phyloP scores from a whole-genome alignment of 768 basidiomycete species.

The Xerocomus brunneocitrinus region DNA sequence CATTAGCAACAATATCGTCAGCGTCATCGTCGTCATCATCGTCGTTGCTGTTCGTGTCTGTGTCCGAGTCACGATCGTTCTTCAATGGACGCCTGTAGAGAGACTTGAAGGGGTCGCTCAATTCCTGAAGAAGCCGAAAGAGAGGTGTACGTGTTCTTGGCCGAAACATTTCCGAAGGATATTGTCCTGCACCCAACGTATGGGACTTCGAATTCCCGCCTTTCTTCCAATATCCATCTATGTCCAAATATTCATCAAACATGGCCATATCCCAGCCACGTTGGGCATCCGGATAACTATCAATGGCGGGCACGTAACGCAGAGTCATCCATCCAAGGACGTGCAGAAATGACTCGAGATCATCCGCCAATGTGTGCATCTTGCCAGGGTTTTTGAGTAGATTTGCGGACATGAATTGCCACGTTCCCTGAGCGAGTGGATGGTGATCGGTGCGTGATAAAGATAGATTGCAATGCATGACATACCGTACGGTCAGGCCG shows the following conservation, averaged over 20 bases:
- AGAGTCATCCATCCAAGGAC: slow-evolving; percentile 2
- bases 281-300: background rate
- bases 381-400: slow-evolving; percentile 17
- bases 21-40: background rate
- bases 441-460: background rate
- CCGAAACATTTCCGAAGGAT: background rate
- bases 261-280: background rate
- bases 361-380: slow-evolving; percentile 24
- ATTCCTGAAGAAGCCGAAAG: background rate
- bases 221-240: too few relatives aligned
- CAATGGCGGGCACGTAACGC: background rate
- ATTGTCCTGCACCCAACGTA: background rate
- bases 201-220: background rate
- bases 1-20: too few relatives aligned
- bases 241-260: background rate
- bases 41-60: background rate
- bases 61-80: background rate
- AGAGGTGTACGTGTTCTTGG: background rate
- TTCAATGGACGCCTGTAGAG: background rate
- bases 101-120: background rate
- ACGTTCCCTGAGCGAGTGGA: background rate
- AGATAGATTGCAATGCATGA: too few relatives aligned
- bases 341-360: slow-evolving; percentile 32
- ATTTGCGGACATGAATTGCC: slow-evolving; percentile 7
- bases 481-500: background rate